Conservation (phyloP, 2,329 filamentous ascomycete species). For the Aspergillus carbonarius region DNA sequence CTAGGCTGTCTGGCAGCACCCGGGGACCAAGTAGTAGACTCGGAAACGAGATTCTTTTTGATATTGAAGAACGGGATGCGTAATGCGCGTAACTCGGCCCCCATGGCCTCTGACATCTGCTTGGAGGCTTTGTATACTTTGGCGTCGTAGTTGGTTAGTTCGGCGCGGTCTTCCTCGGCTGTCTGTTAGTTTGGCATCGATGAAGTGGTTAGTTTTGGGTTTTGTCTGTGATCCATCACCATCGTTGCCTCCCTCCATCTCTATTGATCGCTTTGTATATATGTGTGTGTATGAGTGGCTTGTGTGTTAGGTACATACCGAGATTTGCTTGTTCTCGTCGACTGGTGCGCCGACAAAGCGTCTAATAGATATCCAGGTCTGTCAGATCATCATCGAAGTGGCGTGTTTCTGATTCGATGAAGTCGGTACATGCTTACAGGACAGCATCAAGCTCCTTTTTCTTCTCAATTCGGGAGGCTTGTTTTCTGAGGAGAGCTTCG, state of each 20-base stretch:
- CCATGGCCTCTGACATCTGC: constrained; percentile 61
- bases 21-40: not conserved
- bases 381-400: not conserved
- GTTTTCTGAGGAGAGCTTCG: constrained; percentile 52
- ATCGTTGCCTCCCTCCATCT: not conserved
- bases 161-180: constrained; percentile 51
- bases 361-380: constrained; percentile 24
- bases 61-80: constrained; percentile 63
- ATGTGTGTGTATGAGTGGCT: not conserved
- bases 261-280: not conserved
- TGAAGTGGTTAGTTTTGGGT: not conserved
- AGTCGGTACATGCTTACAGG: constrained; percentile 42
- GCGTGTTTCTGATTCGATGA: not conserved
- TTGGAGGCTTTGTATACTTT: constrained; percentile 62
- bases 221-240: not conserved
- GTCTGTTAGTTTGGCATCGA: constrained; percentile 30
- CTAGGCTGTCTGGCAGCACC: not conserved
- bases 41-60: constrained; percentile 41
- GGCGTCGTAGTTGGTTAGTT: constrained; percentile 58
- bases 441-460: constrained; percentile 56
- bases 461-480: constrained; percentile 52
- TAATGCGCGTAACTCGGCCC: constrained; percentile 54
- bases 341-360: constrained; percentile 48
- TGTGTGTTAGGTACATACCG: constrained; percentile 25
- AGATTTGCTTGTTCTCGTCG: constrained; percentile 29